These are phyloP conservation scores for Onygenales sp. DNA, from an alignment of 2,329 filamentous ascomycete species.

Conservation along the genomic window DNA sequence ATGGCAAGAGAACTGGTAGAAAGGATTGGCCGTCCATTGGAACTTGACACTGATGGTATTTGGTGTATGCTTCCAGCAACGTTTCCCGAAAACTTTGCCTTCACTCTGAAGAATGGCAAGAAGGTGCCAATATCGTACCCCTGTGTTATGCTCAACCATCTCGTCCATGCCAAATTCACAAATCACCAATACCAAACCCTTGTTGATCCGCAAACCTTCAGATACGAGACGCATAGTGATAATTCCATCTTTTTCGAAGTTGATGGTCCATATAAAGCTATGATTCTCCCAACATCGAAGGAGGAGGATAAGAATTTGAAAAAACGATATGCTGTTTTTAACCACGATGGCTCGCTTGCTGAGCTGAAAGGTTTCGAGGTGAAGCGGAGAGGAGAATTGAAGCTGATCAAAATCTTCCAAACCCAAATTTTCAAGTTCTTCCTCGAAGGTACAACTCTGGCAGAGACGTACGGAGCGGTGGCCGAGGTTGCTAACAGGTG, in stretches of 20 bases:
- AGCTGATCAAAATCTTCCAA: conserved; percentile 99
- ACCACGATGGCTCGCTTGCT: conserved; percentile 88
- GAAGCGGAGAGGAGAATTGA: conserved; percentile 93
- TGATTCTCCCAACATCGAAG: conserved; percentile 95
- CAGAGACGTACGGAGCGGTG: conserved; percentile 83
- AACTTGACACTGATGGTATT: conserved; percentile 96
- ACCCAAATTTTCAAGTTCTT: conserved; percentile 99
- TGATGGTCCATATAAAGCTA: conserved; percentile 92
- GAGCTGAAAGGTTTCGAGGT: conserved; percentile 97
- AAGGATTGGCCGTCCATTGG: conserved; percentile 80
- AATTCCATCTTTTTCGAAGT: conserved; percentile 99
- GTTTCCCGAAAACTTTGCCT: conserved; percentile 92
- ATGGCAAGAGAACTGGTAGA: conserved; percentile 90
- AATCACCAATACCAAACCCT: conserved; percentile 96
- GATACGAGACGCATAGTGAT: conserved; percentile 94
- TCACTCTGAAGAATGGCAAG: conserved; percentile 92
- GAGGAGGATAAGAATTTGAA: conserved; percentile 99
- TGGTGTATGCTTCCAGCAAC: conserved; percentile 98
- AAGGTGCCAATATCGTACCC: conserved; percentile 95
- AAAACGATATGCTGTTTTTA: conserved; percentile 98
- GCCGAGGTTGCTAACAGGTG: conserved; percentile 93
- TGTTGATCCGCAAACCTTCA: conserved; percentile 66
- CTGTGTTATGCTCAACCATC: conserved; percentile 97
- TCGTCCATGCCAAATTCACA: conserved; percentile 89
- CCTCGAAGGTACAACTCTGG: conserved; percentile 75